Evolutionary conservation across 2,329 filamentous ascomycete genomes (phyloP), one percentile per base, ranked within the genome.

Genomic region (Penicillium sp.): DNA sequence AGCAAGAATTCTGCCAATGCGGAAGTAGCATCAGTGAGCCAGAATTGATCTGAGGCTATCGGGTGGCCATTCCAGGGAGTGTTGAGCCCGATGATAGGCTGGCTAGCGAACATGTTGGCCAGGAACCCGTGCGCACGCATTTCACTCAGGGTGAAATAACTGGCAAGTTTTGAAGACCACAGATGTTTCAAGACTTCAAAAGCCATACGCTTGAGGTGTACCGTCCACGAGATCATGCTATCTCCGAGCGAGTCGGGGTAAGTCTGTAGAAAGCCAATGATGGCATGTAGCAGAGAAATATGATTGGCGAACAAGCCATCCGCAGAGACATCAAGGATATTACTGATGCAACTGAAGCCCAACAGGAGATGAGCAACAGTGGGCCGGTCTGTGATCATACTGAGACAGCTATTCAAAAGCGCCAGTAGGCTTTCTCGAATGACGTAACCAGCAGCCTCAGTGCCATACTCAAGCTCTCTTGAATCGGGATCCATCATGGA

Each of bases 321-420:
- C 1, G 84, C 75, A 44, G 88, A 81, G 26, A 94, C 76, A 20
- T 84, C 84, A 2, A 97, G 77, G 8, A 82, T 81, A 56, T 85
- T 86, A 29, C 87, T 83, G 36, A 85, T 84, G 63, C 91, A 95
- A 49, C 83, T 83, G 69, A 99, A 97, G 0, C 94, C 94, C 4
- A 99, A 84, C 2, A 99, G 78, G 39, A 96, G 80, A 70, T 99
- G 95, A 0, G 93, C 94, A 60, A 99, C 87, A 2, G 88, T 95
- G 4, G 94, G 92, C 61, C 86, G 84, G 61, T 88, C 83, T 1
- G 89, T 86, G 21, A 87, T 88, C 27, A 88, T 85, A 47, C 83
- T 81, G 2, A 99, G 80, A 66, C 90, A 96, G 48, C 86, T 84
- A 61, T 90, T 88, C 30, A 99, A 76, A 63, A 99, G 93, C 57